phyloP scores from a whole-genome alignment of 2,329 filamentous ascomycete genomes.

The Cytospora paraplurivora region DNA sequence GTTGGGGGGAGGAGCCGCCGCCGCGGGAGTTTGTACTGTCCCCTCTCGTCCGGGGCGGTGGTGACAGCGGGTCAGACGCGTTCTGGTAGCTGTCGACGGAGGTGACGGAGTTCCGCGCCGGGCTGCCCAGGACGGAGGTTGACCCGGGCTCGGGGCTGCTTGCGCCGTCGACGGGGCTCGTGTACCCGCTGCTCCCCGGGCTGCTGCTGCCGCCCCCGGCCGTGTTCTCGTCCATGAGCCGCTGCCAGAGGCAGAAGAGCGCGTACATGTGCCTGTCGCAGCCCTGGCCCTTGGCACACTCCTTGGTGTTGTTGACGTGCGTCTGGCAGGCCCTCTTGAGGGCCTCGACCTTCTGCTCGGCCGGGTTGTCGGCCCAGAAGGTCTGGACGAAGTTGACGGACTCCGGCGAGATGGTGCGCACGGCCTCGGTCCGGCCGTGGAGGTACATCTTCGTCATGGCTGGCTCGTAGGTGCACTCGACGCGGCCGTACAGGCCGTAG shows the following conservation, averaged over 20 bases:
- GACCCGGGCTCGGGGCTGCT: conserved; percentile 46
- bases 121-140: conserved; percentile 53
- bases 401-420: conserved; percentile 81
- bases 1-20: conserved; percentile 11
- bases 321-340: conserved; percentile 81
- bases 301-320: conserved; percentile 77
- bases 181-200: conserved; percentile 61
- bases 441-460: conserved; percentile 97
- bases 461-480: conserved; percentile 95
- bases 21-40: conserved; percentile 55
- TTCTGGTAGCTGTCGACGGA: conserved; percentile 42
- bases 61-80: conserved; percentile 36
- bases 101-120: conserved; percentile 52
- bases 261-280: conserved; percentile 94
- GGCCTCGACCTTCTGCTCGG: conserved; percentile 81
- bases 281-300: conserved; percentile 86
- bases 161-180: conserved; percentile 58
- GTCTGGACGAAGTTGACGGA: conserved; percentile 86
- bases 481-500: conserved; percentile 90
- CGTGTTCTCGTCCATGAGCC: conserved; percentile 74
- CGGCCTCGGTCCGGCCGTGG: conserved; percentile 92
- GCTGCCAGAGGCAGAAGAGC: conserved; percentile 92
- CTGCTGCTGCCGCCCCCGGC: conserved; percentile 44
- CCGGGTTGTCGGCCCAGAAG: conserved; percentile 91
- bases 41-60: conserved; percentile 50